Base-by-base conservation (phyloP, 179 eudicot species). In the Monotropa hypopitys region DNA sequence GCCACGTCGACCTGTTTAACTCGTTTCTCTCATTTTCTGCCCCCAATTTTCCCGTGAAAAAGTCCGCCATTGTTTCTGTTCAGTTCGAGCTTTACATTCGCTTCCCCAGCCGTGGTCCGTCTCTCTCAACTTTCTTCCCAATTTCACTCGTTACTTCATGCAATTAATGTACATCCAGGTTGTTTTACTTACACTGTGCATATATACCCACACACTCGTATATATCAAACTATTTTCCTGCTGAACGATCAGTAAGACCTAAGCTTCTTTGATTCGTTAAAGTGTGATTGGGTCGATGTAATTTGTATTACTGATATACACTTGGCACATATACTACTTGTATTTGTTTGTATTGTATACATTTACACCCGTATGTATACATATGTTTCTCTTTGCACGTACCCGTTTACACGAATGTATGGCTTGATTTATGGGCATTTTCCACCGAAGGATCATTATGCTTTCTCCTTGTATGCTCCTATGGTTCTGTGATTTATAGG, bases 21-120 rank as follows among this genome's bases (percentile, higher is more conserved):
- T 26, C 21, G 66, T 73, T 81, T 80, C 68, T 73, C 16, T 82
- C 81, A 11, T 63, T 78, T 82, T 66, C 65, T 79, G 51, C 54
- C 73, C 77, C 76, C 16, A 59, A 72, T 6, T 43, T 49, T 43
- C 73, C 63, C 65, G 35, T 15, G 7, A 65, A 67, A 63, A 78
- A 49, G 76, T 84, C 86, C 87, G 84, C 89, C 88, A 81, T 87
- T 73, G 83, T 45, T 84, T 80, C 76, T 46, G 72, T 68, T 42
- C 56, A 80, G 78, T 80, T 83, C 47, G 32, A 43, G 72, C 72
- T 69, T 71, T 75, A 21, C 20, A 42, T 40, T 45, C 57, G 12
- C 78, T 21, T 73, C 68, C 47, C 56, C 53, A 63, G 81, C 75
- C 62, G 54, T 74, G 84, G 78, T 77, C 80, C 79, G 86, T 85